A percentile compares a stretch with the other conserved stretches of the same genome.
These are phyloP conservation scores for Phytophthora niederhauseri DNA, from an alignment of 352 stramenopile species.

Conservation along the genomic window DNA sequence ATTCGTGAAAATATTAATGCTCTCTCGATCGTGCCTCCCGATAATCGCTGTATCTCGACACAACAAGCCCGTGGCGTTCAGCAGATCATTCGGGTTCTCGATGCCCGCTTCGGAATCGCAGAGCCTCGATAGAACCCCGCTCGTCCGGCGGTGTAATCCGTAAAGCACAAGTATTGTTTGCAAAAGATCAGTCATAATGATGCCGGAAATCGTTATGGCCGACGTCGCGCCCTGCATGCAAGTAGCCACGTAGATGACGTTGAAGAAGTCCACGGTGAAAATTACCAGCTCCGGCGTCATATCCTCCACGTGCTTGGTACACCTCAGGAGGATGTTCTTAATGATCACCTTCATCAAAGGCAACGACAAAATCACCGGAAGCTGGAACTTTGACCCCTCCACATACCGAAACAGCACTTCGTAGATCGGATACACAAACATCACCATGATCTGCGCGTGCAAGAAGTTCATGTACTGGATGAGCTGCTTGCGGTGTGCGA, in stretches of 20 bases:
- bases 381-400: neutral
- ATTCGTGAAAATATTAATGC: too few relatives aligned
- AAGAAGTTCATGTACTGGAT: neutral
- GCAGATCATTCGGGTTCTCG: too few relatives aligned
- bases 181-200: neutral
- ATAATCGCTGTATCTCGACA: too few relatives aligned
- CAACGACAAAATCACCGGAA: neutral
- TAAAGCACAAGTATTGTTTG: neutral
- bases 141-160: neutral
- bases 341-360: neutral
- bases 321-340: neutral
- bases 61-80: too few relatives aligned
- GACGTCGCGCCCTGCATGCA: neutral
- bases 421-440: constrained; percentile 25
- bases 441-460: neutral
- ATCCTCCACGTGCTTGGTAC: neutral
- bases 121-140: too few relatives aligned
- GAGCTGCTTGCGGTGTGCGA: neutral
- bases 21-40: too few relatives aligned
- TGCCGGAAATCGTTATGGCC: neutral
- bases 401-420: neutral
- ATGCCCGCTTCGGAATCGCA: too few relatives aligned
- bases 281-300: neutral
- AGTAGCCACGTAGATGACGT: neutral
- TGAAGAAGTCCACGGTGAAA: neutral